Conservation (phyloP, 371 early-diverging fungal species). For the Fennellomyces sp. region DNA sequence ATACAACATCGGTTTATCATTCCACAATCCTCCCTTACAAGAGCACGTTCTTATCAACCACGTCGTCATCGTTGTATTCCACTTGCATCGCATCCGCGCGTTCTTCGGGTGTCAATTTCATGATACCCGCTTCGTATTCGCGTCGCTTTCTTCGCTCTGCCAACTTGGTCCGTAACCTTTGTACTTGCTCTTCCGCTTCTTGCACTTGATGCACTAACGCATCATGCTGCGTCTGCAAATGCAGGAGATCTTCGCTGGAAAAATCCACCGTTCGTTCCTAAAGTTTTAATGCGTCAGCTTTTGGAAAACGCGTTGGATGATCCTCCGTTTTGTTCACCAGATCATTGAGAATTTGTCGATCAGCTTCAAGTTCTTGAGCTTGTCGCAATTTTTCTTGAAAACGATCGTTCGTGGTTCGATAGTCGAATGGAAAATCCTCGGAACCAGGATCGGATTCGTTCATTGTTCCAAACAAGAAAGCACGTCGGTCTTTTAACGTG, state of each 20-base stretch:
- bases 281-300: no score
- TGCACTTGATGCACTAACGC: conserved; percentile 9
- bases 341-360: conserved; percentile 12
- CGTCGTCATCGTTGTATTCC: conserved; percentile 4
- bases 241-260: neutral
- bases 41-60: conserved; percentile 13
- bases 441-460: conserved; percentile 4
- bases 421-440: conserved; percentile 18
- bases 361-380: conserved; percentile 18
- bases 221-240: conserved; percentile 17
- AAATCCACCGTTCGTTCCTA: conserved; percentile 1
- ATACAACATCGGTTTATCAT: neutral
- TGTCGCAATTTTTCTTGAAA: conserved; percentile 31
- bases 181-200: conserved; percentile 19
- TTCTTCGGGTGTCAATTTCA: conserved; percentile 43
- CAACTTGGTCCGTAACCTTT: conserved; percentile 16
- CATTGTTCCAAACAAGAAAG: no score
- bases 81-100: conserved; percentile 24
- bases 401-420: conserved; percentile 22
- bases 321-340: no score
- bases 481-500: no score
- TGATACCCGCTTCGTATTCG: conserved; percentile 22
- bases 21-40: conserved; percentile 16
- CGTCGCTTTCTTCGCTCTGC: conserved; percentile 14
- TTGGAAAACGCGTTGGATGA: no score